Evolutionary conservation across 768 basidiomycete species (phyloP).

Genomic region (Galerina marginata): DNA sequence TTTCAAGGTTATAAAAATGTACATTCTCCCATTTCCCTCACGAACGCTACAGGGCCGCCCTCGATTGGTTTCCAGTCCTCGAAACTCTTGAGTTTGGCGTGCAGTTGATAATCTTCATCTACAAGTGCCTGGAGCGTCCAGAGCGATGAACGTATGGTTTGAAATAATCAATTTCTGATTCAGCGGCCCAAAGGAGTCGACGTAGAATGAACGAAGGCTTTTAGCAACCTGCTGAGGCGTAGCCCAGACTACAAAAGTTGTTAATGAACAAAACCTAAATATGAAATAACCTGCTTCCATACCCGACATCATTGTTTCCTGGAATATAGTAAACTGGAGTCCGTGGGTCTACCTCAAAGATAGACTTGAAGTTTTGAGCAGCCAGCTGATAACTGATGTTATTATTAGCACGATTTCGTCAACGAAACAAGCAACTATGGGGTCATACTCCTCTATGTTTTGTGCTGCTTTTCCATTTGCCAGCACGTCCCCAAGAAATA

Average conservation of each 20-base stretch:
- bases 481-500: conserved; percentile 82
- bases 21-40: conserved; percentile 52
- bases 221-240: conserved; percentile 54
- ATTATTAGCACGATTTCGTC: not conserved
- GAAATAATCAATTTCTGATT: conserved; percentile 66
- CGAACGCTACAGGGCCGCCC: conserved; percentile 64
- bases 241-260: conserved; percentile 52
- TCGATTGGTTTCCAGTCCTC: conserved; percentile 59
- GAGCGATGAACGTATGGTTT: conserved; percentile 73
- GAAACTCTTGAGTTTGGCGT: conserved; percentile 53
- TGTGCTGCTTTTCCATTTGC: conserved; percentile 62
- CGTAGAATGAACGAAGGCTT: conserved; percentile 63
- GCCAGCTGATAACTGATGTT: conserved; percentile 64
- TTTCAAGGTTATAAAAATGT: conserved; percentile 20
- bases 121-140: conserved; percentile 83
- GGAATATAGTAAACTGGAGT: conserved; percentile 63
- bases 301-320: conserved; percentile 86
- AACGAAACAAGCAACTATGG: not conserved
- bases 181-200: conserved; percentile 67
- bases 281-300: conserved; percentile 15
- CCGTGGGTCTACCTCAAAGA: conserved; percentile 52
- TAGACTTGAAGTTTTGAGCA: conserved; percentile 61
- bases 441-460: conserved; percentile 47
- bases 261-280: not conserved
- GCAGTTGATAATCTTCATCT: conserved; percentile 79